These are phyloP conservation scores for Aspergillus clavatus DNA, from an alignment of 2,329 filamentous ascomycete genomes.

Conservation along the genomic window DNA sequence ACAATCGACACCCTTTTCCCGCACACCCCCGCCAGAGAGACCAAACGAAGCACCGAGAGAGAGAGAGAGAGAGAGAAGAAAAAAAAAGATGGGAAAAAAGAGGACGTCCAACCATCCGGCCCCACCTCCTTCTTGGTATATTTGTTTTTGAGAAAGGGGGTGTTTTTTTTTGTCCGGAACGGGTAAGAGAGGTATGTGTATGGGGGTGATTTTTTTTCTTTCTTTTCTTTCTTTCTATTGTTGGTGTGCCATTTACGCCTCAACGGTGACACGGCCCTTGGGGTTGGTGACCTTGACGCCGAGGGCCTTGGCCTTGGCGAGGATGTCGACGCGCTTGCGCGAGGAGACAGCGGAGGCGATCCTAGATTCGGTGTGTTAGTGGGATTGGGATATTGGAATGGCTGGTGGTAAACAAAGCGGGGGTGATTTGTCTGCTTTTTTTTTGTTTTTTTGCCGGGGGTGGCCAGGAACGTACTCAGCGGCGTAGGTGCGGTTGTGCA, in stretches of 20 bases:
- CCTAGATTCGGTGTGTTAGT: slow-evolving; percentile 47
- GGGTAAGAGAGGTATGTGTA: no score
- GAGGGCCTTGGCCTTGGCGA: slow-evolving; percentile 93
- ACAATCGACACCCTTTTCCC: slow-evolving; percentile 16
- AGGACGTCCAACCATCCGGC: not conserved
- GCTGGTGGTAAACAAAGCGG: no score
- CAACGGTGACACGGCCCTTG: slow-evolving; percentile 98
- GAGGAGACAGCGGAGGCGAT: slow-evolving; percentile 98
- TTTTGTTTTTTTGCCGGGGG: not conserved
- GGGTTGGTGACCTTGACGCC: slow-evolving; percentile 99
- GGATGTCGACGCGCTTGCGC: slow-evolving; percentile 97
- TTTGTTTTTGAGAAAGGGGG: not conserved
- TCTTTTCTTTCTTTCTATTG: slow-evolving; percentile 42
- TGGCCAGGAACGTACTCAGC: slow-evolving; percentile 84
- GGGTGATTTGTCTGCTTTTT: no score
- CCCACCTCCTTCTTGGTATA: not conserved
- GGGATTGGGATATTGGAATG: no score
- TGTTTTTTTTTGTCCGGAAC: no score
- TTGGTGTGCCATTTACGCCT: slow-evolving; percentile 62
- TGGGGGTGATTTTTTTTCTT: slow-evolving; percentile 16
- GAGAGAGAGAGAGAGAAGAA: slow-evolving; percentile 29
- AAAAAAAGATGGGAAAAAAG: not conserved
- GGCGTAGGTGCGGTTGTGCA: slow-evolving; percentile 99
- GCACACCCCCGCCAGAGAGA: slow-evolving; percentile 17
- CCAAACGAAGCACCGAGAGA: no score